These are phyloP conservation scores for Wickerhamiella azyma DNA, from an alignment of 805 yeast species.

Conservation along the genomic window DNA sequence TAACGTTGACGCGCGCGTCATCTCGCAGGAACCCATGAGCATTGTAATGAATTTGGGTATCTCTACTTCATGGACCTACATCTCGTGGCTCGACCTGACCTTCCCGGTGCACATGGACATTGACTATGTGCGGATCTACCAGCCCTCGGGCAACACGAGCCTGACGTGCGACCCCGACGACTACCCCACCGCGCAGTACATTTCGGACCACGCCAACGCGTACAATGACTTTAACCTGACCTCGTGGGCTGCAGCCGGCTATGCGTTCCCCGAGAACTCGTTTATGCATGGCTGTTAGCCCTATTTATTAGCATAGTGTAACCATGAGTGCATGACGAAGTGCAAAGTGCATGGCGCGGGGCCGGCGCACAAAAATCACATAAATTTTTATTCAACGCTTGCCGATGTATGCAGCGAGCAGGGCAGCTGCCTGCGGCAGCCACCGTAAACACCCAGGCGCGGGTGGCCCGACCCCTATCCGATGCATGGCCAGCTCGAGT, in stretches of 20 bases:
- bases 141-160: conserved; percentile 48
- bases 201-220: conserved; percentile 51
- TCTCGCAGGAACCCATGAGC: conserved; percentile 88
- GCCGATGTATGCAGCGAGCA: too few species aligned
- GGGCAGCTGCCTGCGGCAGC: too few species aligned
- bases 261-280: conserved; percentile 46
- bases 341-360: too few species aligned
- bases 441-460: too few species aligned
- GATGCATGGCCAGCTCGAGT: too few species aligned
- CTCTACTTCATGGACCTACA: conserved; percentile 86
- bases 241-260: conserved; percentile 65
- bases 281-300: conserved; percentile 37
- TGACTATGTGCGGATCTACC: conserved; percentile 83
- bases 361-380: too few species aligned
- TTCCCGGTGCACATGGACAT: conserved; percentile 70
- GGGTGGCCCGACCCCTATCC: too few species aligned
- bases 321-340: too few species aligned
- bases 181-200: conserved; percentile 78
- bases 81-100: conserved; percentile 64
- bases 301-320: neutral
- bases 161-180: conserved; percentile 78
- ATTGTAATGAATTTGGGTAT: conserved; percentile 77
- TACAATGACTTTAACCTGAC: conserved; percentile 61
- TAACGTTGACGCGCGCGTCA: conserved; percentile 67
- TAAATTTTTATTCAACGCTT: too few species aligned